phyloP scores from a whole-genome alignment of 306 rosid species.

The Vigna hirtella region DNA sequence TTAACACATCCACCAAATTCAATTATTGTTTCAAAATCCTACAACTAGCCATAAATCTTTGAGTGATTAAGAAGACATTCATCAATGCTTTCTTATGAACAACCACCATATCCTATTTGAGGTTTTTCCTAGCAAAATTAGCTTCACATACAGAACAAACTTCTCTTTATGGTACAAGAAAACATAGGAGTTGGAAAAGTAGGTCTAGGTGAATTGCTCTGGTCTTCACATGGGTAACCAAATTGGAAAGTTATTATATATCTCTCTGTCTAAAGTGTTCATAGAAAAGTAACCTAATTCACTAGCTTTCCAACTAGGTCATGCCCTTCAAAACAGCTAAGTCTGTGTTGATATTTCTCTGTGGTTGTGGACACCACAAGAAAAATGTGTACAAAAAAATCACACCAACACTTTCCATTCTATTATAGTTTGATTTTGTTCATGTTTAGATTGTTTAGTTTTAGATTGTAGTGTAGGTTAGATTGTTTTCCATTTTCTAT shows the following conservation, averaged over 20 bases:
- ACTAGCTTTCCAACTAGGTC: conserved; percentile 37
- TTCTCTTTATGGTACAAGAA: conserved; percentile 16
- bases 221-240: conserved; percentile 48
- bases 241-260: conserved; percentile 40
- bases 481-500: conserved; percentile 7
- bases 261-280: conserved; percentile 32
- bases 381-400: conserved; percentile 12
- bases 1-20: conserved; percentile 21
- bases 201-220: conserved; percentile 30
- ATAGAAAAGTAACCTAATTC: conserved; percentile 29
- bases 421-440: conserved; percentile 21
- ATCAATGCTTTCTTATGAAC: conserved; percentile 23
- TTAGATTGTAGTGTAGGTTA: conserved; percentile 17
- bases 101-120: conserved; percentile 31
- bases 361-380: conserved; percentile 30
- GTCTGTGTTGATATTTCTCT: conserved; percentile 13
- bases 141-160: conserved; percentile 24
- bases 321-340: conserved; percentile 29
- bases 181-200: conserved; percentile 36
- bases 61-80: conserved; percentile 36
- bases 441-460: neutral
- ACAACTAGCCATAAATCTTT: conserved; percentile 15
- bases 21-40: conserved; percentile 27
- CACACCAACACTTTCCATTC: conserved; percentile 30
- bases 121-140: conserved; percentile 1